Base-by-base conservation (phyloP, 1,284 basidiomycete species). In the Sphaerobolus stellatus region DNA sequence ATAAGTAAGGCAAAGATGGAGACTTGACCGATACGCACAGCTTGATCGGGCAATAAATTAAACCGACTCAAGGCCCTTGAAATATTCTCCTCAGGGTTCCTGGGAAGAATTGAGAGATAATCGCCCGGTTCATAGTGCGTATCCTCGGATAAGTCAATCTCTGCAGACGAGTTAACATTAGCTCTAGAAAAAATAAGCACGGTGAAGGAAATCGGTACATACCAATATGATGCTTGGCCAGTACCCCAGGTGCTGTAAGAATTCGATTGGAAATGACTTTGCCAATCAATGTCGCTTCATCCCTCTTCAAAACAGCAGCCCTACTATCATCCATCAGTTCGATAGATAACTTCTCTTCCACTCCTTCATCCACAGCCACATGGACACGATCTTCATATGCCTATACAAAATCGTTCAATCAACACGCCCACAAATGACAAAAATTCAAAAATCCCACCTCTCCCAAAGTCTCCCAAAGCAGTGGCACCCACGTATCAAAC, bases 101-200 rank as follows among this genome's bases (percentile, higher is more conserved):
- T 66, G 1, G 75, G 76, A 18, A 78, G 59, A 41, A 81, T 73
- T 1, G 75, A 72, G 22, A 80, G 68, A 59, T 81, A 80, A 62
- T 81, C 79, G 13, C 79, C 79, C 6, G 76, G 68, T 45, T 71
- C 65, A 57, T 72, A 75, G 2, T 67, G 70, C 57, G 68, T 64
- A 18, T 68, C 71, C 45, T 74, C 68, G 2, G 78, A 78, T 6
- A 79, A 67, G 58, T 72, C 65, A 56, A 80, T 72, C 46, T 74
- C 76, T 75, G 55, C 28, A 31, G 6, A 4, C 13, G 34, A 20
- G 4, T 27, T 6, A 24, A n/a, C n/a, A 41, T 28, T 36, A 47
- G 28, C 8, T 16, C 46, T 40, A 18, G 18, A 28, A 30, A 36
- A 16, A n/a, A n/a, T n/a, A n/a, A n/a, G n/a, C n/a, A n/a, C n/a